These are phyloP conservation scores for Tolypocladium cylindrosporum DNA, from an alignment of 2,329 filamentous ascomycete species.

Conservation along the genomic window DNA sequence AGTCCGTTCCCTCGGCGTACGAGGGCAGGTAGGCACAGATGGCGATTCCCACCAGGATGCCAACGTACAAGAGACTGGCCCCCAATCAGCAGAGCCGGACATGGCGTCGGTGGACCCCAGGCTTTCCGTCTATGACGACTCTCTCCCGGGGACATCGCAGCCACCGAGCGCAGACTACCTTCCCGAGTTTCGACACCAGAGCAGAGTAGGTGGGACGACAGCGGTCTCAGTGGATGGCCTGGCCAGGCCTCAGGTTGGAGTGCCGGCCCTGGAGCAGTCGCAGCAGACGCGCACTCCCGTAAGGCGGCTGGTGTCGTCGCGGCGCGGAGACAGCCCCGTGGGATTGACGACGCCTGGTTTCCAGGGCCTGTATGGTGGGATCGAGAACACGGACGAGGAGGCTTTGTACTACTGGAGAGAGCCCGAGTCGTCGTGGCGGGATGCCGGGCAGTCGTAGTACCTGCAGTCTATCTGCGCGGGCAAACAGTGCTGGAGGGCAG, in stretches of 20 bases:
- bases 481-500: background rate
- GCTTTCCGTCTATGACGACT: background rate
- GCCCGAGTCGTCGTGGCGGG: background rate
- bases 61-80: background rate
- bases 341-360: constrained; percentile 33
- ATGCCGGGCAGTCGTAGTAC: background rate
- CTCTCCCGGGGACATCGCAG: background rate
- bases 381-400: constrained; percentile 35
- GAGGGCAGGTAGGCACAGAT: background rate
- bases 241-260: constrained; percentile 12
- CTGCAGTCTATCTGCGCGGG: background rate
- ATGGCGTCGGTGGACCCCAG: background rate
- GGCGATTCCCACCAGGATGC: background rate
- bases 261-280: background rate
- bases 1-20: background rate
- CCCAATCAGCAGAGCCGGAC: background rate
- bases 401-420: background rate
- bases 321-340: constrained; percentile 17
- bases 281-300: background rate
- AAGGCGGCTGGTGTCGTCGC: background rate
- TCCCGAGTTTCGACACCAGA: background rate
- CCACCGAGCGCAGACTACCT: background rate
- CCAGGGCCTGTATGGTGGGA: constrained; percentile 35
- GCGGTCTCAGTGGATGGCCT: constrained; percentile 1
- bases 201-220: background rate